Conservation (phyloP, 2,329 filamentous ascomycete genomes). For the Claviceps capensis region DNA sequence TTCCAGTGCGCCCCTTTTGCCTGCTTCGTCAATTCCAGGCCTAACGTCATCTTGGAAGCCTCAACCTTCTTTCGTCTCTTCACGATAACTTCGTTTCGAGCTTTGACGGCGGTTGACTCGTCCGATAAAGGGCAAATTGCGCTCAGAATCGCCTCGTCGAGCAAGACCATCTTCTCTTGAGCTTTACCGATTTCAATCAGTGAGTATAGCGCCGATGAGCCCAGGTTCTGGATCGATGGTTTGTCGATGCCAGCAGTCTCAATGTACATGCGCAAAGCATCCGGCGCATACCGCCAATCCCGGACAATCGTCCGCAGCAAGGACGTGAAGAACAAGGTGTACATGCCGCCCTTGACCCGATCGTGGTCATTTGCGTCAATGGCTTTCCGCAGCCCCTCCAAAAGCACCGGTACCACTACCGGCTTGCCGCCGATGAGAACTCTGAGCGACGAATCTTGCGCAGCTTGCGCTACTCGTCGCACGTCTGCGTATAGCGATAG, state of each 20-base stretch:
- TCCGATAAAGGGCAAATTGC: slow-evolving; percentile 57
- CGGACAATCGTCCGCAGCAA: slow-evolving; percentile 75
- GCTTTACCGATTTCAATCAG: slow-evolving; percentile 87
- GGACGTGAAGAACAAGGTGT: slow-evolving; percentile 78
- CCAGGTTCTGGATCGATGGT: slow-evolving; percentile 82
- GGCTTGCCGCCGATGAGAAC: slow-evolving; percentile 77
- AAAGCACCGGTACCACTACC: slow-evolving; percentile 76
- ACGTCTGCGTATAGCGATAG: slow-evolving; percentile 92
- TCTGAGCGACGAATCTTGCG: slow-evolving; percentile 87
- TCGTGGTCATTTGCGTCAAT: slow-evolving; percentile 72
- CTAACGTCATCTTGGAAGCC: slow-evolving; percentile 65
- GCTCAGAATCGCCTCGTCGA: slow-evolving; percentile 58
- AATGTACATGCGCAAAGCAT: slow-evolving; percentile 82
- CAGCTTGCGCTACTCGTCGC: slow-evolving; percentile 80
- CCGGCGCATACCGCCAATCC: slow-evolving; percentile 90
- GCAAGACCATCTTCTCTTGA: slow-evolving; percentile 71
- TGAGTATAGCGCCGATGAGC: slow-evolving; percentile 66
- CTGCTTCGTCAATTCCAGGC: slow-evolving; percentile 65
- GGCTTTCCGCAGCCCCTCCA: slow-evolving; percentile 65
- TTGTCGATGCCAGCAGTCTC: slow-evolving; percentile 84
- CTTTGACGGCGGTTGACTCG: slow-evolving; percentile 43
- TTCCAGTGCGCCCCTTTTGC: slow-evolving; percentile 88
- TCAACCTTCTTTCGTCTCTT: slow-evolving; percentile 68
- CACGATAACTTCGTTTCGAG: slow-evolving; percentile 55
- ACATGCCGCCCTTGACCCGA: slow-evolving; percentile 88